These are phyloP conservation scores for Chondrostereum purpureum DNA, from an alignment of 1,284 basidiomycete genomes.

Conservation along the genomic window DNA sequence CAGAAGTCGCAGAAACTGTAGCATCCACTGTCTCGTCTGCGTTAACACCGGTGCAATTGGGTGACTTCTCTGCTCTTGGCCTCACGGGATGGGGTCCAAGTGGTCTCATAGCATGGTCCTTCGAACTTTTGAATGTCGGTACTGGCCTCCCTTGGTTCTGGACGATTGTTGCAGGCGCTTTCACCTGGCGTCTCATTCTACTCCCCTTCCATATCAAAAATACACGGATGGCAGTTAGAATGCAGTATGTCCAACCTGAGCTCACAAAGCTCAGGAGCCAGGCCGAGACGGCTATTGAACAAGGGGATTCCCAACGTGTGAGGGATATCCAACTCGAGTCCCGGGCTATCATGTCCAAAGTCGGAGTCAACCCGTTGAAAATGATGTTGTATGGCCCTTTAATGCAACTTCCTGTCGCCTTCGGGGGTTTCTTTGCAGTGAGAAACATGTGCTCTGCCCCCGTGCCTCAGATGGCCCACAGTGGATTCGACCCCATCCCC, in stretches of 20 bases:
- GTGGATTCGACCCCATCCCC: slow-evolving; percentile 72
- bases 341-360: slow-evolving; percentile 58
- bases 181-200: slow-evolving; percentile 63
- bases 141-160: slow-evolving; percentile 84
- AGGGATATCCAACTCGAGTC: slow-evolving; percentile 52
- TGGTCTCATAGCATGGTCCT: slow-evolving; percentile 55
- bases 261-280: slow-evolving; percentile 52
- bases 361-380: slow-evolving; percentile 57
- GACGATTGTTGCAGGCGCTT: slow-evolving; percentile 69
- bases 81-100: slow-evolving; percentile 57
- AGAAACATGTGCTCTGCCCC: slow-evolving; percentile 68
- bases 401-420: slow-evolving; percentile 73
- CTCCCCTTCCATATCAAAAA: slow-evolving; percentile 67
- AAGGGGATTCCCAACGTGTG: slow-evolving; percentile 47
- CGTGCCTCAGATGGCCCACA: slow-evolving; percentile 67
- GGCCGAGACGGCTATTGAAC: slow-evolving; percentile 26
- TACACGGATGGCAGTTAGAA: slow-evolving; percentile 62
- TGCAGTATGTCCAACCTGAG: slow-evolving; percentile 58
- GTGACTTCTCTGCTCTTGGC: slow-evolving; percentile 76
- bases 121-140: slow-evolving; percentile 71
- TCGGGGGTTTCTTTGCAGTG: slow-evolving; percentile 85
- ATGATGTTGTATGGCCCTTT: slow-evolving; percentile 56
- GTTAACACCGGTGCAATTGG: slow-evolving; percentile 55
- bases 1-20: background rate
- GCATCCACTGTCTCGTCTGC: background rate